A percentile compares a stretch with the other conserved stretches of the same genome.
These are phyloP conservation scores for Fusarium cyanostomum DNA, from an alignment of 2,329 filamentous ascomycete species.

Conservation along the genomic window DNA sequence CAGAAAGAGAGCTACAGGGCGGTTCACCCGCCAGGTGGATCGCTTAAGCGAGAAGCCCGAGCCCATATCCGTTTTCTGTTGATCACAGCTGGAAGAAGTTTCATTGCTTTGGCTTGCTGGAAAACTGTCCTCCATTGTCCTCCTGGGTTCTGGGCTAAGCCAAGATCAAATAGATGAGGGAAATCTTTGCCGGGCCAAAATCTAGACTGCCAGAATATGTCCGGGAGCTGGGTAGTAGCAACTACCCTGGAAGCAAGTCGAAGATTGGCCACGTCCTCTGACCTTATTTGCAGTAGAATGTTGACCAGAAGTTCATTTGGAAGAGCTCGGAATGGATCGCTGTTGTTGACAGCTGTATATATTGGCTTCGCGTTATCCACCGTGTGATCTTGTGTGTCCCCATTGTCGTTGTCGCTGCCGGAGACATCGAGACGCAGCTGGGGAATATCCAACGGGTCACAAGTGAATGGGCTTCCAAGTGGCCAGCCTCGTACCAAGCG, in stretches of 20 bases:
- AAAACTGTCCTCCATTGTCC: not conserved
- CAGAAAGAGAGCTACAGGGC: too few relatives aligned
- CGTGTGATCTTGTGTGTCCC: not conserved
- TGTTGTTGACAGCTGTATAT: not conserved
- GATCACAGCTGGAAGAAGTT: not conserved
- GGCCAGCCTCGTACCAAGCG: not conserved
- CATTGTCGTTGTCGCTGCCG: not conserved
- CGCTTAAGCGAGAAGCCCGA: not conserved
- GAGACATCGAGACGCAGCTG: not conserved
- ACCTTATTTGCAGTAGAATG: not conserved
- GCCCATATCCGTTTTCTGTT: not conserved
- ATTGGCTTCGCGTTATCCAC: too few relatives aligned
- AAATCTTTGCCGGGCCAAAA: slow-evolving; percentile 3
- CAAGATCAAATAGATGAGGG: not conserved
- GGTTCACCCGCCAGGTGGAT: too few relatives aligned
- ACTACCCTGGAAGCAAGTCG: not conserved
- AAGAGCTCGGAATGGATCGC: not conserved
- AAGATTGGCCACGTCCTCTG: not conserved
- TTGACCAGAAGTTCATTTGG: slow-evolving; percentile 1
- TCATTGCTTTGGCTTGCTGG: not conserved
- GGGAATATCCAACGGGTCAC: slow-evolving; percentile 1
- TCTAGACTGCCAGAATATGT: not conserved
- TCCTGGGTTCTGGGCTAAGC: not conserved
- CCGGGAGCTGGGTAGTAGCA: not conserved
- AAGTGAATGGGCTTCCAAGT: not conserved